These are phyloP conservation scores for Penicillium diatomitis DNA, from an alignment of 495 filamentous ascomycete species.

Conservation along the genomic window DNA sequence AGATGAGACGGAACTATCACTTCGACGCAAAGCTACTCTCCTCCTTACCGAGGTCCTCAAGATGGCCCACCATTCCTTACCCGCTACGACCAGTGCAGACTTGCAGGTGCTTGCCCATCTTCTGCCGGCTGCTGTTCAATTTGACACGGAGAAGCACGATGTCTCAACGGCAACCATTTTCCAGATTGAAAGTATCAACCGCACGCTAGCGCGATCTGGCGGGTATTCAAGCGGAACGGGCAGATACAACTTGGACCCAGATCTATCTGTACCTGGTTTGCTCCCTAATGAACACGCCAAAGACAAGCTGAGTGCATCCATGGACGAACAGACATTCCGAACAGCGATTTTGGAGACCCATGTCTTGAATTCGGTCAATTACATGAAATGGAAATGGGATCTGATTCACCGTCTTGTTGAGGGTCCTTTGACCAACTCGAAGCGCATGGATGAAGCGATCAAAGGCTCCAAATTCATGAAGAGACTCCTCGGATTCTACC, in stretches of 20 bases:
- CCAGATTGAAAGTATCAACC: slow-evolving; percentile 94
- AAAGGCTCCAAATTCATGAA: slow-evolving; percentile 94
- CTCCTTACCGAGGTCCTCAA: slow-evolving; percentile 86
- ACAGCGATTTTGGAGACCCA: slow-evolving; percentile 78
- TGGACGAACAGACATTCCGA: slow-evolving; percentile 85
- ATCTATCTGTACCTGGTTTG: slow-evolving; percentile 28
- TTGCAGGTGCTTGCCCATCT: slow-evolving; percentile 80
- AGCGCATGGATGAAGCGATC: slow-evolving; percentile 87
- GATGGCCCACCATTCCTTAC: slow-evolving; percentile 75
- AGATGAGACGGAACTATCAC: slow-evolving; percentile 59
- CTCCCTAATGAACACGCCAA: slow-evolving; percentile 56
- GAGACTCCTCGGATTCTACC: slow-evolving; percentile 84
- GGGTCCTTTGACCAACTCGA: slow-evolving; percentile 84
- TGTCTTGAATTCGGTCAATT: slow-evolving; percentile 77
- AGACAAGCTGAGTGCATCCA: slow-evolving; percentile 56
- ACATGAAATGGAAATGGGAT: slow-evolving; percentile 94
- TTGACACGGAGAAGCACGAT: slow-evolving; percentile 61
- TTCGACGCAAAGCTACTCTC: slow-evolving; percentile 83
- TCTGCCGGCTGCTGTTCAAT: slow-evolving; percentile 63
- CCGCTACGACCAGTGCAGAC: slow-evolving; percentile 63
- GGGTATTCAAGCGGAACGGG: slow-evolving; percentile 29
- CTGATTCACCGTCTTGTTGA: slow-evolving; percentile 84
- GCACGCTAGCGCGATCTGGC: slow-evolving; percentile 77
- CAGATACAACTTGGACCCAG: slow-evolving; percentile 38
- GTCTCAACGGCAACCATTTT: slow-evolving; percentile 81